Evolutionary conservation across 805 yeast species (phyloP), one percentile per base, ranked within the genome.

Genomic region (Vanderwaltozyma tropicalis): DNA sequence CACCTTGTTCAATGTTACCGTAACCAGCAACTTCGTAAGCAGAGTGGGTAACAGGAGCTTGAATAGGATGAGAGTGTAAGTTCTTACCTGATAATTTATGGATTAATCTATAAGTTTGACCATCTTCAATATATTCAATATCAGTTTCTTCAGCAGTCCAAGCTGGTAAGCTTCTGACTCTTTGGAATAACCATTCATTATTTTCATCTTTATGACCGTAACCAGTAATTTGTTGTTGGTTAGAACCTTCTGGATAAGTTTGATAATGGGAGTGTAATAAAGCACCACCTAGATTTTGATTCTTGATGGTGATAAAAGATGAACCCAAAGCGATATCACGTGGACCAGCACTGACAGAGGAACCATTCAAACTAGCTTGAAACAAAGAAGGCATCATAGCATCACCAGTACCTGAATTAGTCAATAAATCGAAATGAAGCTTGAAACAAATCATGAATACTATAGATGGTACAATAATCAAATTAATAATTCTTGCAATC

Each of bases 181-280:
- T 69, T 49, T 79, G 79, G 47, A 86, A 66, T 16, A 69, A 49
- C 82, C 95, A 88, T 38, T 82, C 74, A 57, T 89, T 92, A 62
- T 92, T 89, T 38, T 71, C 64, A 57, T 92, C 97, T 55, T 84
- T 85, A 61, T 78, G 86, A 19, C 89, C 85, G 57, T 92, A 92
- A 9, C 92, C 82, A 24, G 98, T 92, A 35, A 92, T 71, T 62
- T 92, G 99, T 60, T 88, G 96, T 62, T 92, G 97, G 44, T 72
- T 71, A 3, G 96, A 84, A 3, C 97, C 97, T 44, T 75, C 84
- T n/a, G 98, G 98, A 57, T 78, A 92, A 14, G 71, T 60, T 57
- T 83, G 95, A 15, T 70, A 68, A 56, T 92, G 98, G 0, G 97
- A 89, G 57, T 92, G 98, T 42, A 92, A 63, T 45, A 85, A 64